Conservation (phyloP, 1,139 yeast genomes). For the Yamadazyma diospyri region DNA sequence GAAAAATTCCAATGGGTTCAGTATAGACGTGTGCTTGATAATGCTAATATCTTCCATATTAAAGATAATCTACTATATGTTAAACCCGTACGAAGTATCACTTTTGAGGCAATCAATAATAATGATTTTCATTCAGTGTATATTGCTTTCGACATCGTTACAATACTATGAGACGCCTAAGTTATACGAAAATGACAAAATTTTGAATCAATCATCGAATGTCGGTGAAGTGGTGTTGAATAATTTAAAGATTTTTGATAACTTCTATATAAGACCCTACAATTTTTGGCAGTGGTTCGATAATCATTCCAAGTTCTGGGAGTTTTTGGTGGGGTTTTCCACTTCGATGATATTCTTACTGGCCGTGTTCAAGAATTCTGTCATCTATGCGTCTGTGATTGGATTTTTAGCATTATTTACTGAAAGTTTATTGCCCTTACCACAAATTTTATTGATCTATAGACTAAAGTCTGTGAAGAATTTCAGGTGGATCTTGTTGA, state of each 20-base stretch:
- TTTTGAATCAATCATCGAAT: conserved; percentile 19
- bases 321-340: conserved; percentile 52
- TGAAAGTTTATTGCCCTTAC: conserved; percentile 82
- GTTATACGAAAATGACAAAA: conserved; percentile 28
- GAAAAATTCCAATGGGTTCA: conserved; percentile 72
- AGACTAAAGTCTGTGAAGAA: conserved; percentile 71
- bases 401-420: conserved; percentile 73
- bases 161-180: conserved; percentile 46
- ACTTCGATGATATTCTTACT: conserved; percentile 42
- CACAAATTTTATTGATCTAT: conserved; percentile 74
- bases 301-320: conserved; percentile 56
- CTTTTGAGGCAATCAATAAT: conserved; percentile 71
- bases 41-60: conserved; percentile 78
- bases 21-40: conserved; percentile 86
- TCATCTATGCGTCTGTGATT: conserved; percentile 50
- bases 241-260: conserved; percentile 58
- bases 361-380: conserved; percentile 33
- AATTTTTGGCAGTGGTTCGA: conserved; percentile 86
- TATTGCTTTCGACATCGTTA: conserved; percentile 61
- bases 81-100: conserved; percentile 76
- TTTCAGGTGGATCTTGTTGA: conserved; percentile 67
- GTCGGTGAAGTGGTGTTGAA: conserved; percentile 9
- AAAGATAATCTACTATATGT: conserved; percentile 70
- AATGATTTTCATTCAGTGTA: conserved; percentile 71
- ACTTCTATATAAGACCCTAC: conserved; percentile 60